Conservation (phyloP, 2,329 filamentous ascomycete species). For the Botrytis fabae region DNA sequence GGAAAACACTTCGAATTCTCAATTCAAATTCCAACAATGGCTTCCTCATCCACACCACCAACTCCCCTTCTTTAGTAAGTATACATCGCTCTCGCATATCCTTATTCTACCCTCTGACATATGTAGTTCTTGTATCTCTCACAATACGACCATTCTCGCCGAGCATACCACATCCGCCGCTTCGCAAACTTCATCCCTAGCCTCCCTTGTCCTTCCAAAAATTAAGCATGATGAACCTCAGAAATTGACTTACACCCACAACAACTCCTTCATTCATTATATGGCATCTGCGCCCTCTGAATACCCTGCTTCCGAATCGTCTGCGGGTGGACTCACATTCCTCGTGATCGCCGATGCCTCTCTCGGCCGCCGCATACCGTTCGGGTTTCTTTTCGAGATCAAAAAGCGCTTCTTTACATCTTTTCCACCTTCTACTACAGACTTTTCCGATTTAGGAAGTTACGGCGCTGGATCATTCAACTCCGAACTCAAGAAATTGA, state of each 20-base stretch:
- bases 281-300: conserved; percentile 78
- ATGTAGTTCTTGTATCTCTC: conserved; percentile 83
- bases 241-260: conserved; percentile 93
- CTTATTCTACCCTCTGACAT: conserved; percentile 21
- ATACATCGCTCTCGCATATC: neutral
- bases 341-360: conserved; percentile 81
- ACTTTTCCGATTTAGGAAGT: conserved; percentile 76
- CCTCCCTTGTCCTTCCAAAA: conserved; percentile 92
- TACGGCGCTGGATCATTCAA: conserved; percentile 94
- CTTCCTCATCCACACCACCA: conserved; percentile 66
- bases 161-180: conserved; percentile 89
- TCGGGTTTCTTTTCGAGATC: conserved; percentile 88
- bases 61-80: conserved; percentile 74
- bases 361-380: conserved; percentile 84
- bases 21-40: conserved; percentile 51
- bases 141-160: conserved; percentile 87
- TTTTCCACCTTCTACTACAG: conserved; percentile 64
- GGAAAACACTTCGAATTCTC: neutral
- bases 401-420: conserved; percentile 80
- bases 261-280: conserved; percentile 92
- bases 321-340: conserved; percentile 83
- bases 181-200: conserved; percentile 80
- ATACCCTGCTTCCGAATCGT: conserved; percentile 54
- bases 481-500: conserved; percentile 69
- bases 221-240: conserved; percentile 78